These are phyloP conservation scores for Xylaria multiplex DNA, from an alignment of 2,329 filamentous ascomycete genomes.

Conservation along the genomic window DNA sequence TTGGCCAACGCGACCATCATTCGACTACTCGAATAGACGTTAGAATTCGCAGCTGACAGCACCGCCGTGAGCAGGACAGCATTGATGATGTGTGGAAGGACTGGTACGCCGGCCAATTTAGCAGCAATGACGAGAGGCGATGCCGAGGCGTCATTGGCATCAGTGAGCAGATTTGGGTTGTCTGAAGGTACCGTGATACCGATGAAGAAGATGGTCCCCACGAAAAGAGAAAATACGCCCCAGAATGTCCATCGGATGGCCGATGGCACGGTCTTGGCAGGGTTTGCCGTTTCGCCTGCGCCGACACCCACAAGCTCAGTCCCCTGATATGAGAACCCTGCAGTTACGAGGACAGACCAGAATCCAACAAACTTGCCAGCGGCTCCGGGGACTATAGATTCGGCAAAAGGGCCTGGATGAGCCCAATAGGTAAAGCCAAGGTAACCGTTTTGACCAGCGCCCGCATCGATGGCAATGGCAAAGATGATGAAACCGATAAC, in stretches of 20 bases:
- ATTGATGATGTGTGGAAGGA: conserved; percentile 77
- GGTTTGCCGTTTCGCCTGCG: conserved; percentile 80
- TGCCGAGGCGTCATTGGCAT: conserved; percentile 67
- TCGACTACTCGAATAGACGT: conserved; percentile 77
- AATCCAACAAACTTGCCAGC: conserved; percentile 74
- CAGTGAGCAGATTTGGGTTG: conserved; percentile 62
- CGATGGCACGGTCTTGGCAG: conserved; percentile 74
- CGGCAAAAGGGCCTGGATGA: conserved; percentile 73
- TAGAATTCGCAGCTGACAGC: conserved; percentile 80
- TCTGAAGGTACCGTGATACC: conserved; percentile 75
- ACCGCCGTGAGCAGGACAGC: conserved; percentile 81
- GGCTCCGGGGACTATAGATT: conserved; percentile 64
- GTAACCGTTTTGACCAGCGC: conserved; percentile 74
- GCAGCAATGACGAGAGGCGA: conserved; percentile 73
- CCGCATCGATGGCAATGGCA: conserved; percentile 77
- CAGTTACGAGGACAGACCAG: conserved; percentile 74
- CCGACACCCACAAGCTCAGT: conserved; percentile 81
- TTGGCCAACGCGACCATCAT: conserved; percentile 74
- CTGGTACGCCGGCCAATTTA: conserved; percentile 69
- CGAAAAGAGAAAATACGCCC: conserved; percentile 76
- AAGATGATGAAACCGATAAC: conserved; percentile 81
- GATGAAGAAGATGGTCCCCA: conserved; percentile 73
- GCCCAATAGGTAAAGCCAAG: conserved; percentile 79
- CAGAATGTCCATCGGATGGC: conserved; percentile 81
- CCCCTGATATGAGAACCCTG: conserved; percentile 77